Evolutionary conservation across 148 eudicot genomes (phyloP).

Genomic region (Chenopodium formosanum): DNA sequence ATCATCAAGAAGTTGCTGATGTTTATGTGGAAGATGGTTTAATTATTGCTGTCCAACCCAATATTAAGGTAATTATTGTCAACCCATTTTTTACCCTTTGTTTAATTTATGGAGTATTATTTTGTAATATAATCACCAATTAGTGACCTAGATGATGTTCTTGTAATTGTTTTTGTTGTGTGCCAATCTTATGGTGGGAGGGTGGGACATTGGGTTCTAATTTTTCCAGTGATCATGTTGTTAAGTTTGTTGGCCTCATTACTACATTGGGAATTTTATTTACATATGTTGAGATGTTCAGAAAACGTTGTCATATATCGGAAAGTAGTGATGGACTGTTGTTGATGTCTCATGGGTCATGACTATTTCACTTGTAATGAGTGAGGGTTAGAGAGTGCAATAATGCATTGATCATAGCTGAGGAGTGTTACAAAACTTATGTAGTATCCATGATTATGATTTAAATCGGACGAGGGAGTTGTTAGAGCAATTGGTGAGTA

Average conservation of each 20-base stretch:
- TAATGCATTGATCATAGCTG: neutral
- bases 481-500: too few species aligned
- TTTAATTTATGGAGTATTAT: neutral
- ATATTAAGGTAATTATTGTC: constrained; percentile 50
- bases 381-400: neutral
- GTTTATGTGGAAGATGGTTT: constrained; percentile 87
- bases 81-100: too few species aligned
- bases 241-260: neutral
- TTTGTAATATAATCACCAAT: neutral
- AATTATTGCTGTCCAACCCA: constrained; percentile 65
- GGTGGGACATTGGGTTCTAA: neutral
- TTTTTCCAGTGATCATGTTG: neutral
- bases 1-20: constrained; percentile 78
- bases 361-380: neutral
- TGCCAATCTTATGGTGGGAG: neutral
- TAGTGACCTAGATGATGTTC: neutral
- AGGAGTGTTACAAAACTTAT: neutral
- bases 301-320: neutral
- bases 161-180: constrained; percentile 1
- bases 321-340: neutral
- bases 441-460: too few species aligned
- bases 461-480: too few species aligned
- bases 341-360: neutral
- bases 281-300: neutral
- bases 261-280: neutral